Evolutionary conservation across 805 yeast species (phyloP).

Genomic region (Grigorovia transvaalensis): DNA sequence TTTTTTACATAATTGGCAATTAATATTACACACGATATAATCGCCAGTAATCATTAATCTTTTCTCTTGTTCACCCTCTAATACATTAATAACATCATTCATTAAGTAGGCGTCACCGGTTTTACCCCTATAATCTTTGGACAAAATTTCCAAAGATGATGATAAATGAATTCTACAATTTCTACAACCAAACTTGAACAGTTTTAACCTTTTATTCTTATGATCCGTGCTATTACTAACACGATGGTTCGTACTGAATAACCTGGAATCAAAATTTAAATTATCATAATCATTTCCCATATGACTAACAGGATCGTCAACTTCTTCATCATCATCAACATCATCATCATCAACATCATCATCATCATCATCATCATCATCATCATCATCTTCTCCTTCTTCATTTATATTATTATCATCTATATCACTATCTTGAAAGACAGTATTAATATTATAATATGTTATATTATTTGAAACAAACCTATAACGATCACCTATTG

Average conservation of each 20-base stretch:
- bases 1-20: constrained; percentile 44
- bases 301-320: background rate
- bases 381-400: background rate
- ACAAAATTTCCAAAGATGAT: constrained; percentile 23
- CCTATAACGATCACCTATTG: background rate
- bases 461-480: background rate
- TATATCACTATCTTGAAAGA: background rate
- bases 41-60: constrained; percentile 52
- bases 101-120: constrained; percentile 52
- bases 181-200: constrained; percentile 22
- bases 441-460: background rate
- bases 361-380: too few relatives aligned
- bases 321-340: background rate
- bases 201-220: constrained; percentile 9
- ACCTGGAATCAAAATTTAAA: background rate
- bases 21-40: constrained; percentile 46
- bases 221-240: background rate
- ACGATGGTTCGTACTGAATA: background rate
- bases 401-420: background rate
- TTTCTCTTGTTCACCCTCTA: constrained; percentile 29
- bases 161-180: constrained; percentile 27
- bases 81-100: constrained; percentile 38
- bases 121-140: constrained; percentile 41
- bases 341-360: background rate
- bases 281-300: background rate